Evolutionary conservation across 805 yeast genomes (phyloP), one percentile per base, ranked within the genome.

Genomic region (Starmerella bombicola): DNA sequence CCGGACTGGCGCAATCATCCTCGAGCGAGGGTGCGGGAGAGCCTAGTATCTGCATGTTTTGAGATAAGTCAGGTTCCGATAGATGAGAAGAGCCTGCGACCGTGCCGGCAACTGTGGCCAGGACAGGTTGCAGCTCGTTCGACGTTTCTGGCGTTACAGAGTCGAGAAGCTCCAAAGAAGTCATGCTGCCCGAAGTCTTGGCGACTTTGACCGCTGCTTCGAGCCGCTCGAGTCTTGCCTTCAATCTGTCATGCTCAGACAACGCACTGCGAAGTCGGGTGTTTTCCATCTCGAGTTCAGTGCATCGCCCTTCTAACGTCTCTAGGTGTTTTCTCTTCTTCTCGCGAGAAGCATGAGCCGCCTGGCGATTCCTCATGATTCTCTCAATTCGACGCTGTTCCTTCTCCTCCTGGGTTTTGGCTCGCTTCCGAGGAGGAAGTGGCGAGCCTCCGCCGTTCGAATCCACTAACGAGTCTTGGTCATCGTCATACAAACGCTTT

Each of bases 311-410:
- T 61, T 88, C 96, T 51, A 91, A 69, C 47, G 73, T 76, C 61
- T 85, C 95, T 42, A 91, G 79, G 58, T 88, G 94, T 57, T 77
- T 74, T 58, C 97, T 74, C 72, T 88, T 88, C 73, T 88, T 86
- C 58, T 91, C 98, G 51, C 98, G 74, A 22, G 95, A 82, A 39
- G 95, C 94, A 60, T 88, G 97, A 35, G 98, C 98, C 13, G 97
- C 97, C 58, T 88, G 80, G 56, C 97, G 74, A 63, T 88, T 88
- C 59, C 98, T 73, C 54, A 88, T 68, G 37, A 91, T 86, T 38
- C 98, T 70, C 63, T 91, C 97, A 40, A 86, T 76, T 35, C 95
- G 73, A 50, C 97, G 78, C 65, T 88, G 97, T 62, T 91, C 97
- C 65, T 88, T 91, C 65, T 88, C 97, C 63, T 86, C 95, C 52